phyloP scores from a whole-genome alignment of 345 rosid species.

The Ceriops tagal region DNA sequence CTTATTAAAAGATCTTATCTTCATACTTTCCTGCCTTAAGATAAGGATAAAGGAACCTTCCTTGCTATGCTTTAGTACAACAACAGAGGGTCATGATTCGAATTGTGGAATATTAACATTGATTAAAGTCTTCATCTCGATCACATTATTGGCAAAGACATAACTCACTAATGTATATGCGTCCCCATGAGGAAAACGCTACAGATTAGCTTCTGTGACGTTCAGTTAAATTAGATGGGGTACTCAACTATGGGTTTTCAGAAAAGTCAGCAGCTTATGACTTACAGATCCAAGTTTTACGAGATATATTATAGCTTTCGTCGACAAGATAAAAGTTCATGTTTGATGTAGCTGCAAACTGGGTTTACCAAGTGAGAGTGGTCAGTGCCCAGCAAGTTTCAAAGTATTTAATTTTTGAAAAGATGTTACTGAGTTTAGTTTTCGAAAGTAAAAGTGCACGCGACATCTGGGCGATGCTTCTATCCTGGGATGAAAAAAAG shows the following conservation, averaged over 20 bases:
- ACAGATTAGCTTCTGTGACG: background rate
- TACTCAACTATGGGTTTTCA: background rate
- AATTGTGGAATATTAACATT: slow-evolving; percentile 20
- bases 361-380: slow-evolving; percentile 12
- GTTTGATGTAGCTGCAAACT: slow-evolving; percentile 17
- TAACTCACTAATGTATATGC: background rate
- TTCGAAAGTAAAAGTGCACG: slow-evolving; percentile 14
- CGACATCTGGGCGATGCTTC: slow-evolving; percentile 40
- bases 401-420: background rate
- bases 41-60: slow-evolving; percentile 39
- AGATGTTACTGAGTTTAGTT: slow-evolving; percentile 14
- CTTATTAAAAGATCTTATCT: slow-evolving; percentile 33
- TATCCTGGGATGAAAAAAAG: slow-evolving; percentile 39
- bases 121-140: background rate
- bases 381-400: slow-evolving; percentile 40
- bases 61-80: slow-evolving; percentile 43
- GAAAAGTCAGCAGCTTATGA: background rate
- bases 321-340: slow-evolving; percentile 20
- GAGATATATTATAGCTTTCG: no score
- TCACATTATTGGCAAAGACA: background rate
- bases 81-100: slow-evolving; percentile 43
- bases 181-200: background rate
- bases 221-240: slow-evolving; percentile 7
- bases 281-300: slow-evolving; percentile 6
- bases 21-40: slow-evolving; percentile 21